Evolutionary conservation across 345 rosid species (phyloP).

Genomic region (Bruguiera gymnorhiza): DNA sequence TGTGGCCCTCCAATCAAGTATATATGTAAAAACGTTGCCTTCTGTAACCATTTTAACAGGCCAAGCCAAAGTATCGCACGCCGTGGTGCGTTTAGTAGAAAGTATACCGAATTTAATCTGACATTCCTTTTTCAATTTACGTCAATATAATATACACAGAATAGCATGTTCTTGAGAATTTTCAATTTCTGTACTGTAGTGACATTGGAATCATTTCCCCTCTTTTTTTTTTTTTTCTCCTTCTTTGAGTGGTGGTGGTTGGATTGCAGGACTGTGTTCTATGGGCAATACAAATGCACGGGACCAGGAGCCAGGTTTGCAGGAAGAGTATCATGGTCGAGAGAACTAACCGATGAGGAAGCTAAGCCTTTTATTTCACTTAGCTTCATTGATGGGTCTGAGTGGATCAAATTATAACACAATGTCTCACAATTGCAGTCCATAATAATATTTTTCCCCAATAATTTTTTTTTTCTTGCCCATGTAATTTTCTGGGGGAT

Average conservation of each 20-base stretch:
- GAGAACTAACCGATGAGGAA: slow-evolving; percentile 79
- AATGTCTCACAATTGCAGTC: neutral
- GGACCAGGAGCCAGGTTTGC: slow-evolving; percentile 84
- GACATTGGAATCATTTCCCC: neutral
- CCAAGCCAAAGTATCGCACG: no score
- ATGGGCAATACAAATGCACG: slow-evolving; percentile 91
- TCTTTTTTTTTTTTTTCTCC: no score
- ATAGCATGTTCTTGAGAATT: no score
- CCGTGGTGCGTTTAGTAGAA: no score
- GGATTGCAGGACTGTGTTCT: slow-evolving; percentile 81
- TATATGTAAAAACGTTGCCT: no score
- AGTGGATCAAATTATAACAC: slow-evolving; percentile 65
- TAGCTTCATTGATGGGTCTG: slow-evolving; percentile 77
- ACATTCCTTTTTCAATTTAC: no score
- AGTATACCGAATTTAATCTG: no score
- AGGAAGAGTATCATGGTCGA: slow-evolving; percentile 88
- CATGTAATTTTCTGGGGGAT: neutral
- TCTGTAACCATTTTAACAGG: no score
- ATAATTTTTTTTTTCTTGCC: neutral
- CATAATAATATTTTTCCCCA: neutral
- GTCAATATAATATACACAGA: no score
- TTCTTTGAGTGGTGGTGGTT: neutral
- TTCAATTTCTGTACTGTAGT: neutral
- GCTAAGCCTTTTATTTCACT: slow-evolving; percentile 87
- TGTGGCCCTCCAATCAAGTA: neutral